Percentiles rank a stretch among this genome's conserved stretches.
These are phyloP conservation scores for Citrus inodora DNA, from an alignment of 345 rosid species.

Conservation along the genomic window DNA sequence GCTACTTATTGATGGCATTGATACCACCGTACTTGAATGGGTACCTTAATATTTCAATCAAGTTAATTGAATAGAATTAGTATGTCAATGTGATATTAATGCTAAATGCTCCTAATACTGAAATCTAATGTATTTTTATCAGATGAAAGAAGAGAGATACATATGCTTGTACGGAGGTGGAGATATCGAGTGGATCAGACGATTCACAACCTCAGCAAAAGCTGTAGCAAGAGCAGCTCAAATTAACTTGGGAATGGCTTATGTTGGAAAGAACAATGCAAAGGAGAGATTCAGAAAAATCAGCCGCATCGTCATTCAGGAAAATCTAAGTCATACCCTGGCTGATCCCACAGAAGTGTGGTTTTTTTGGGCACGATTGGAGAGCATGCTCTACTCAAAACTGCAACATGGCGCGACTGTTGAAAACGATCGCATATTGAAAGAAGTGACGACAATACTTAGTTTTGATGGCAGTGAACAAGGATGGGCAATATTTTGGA, in stretches of 20 bases:
- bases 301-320: not conserved
- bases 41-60: slow-evolving; percentile 14
- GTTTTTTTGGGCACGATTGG: slow-evolving; percentile 39
- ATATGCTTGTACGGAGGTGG: slow-evolving; percentile 39
- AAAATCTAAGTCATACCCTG: slow-evolving; percentile 22
- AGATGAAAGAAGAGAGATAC: slow-evolving; percentile 15
- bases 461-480: slow-evolving; percentile 29
- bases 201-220: slow-evolving; percentile 23
- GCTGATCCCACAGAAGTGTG: slow-evolving; percentile 2
- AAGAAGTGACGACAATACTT: slow-evolving; percentile 30
- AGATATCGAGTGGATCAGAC: slow-evolving; percentile 31
- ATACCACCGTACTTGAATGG: slow-evolving; percentile 19
- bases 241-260: slow-evolving; percentile 22
- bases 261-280: slow-evolving; percentile 33
- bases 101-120: not conserved
- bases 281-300: slow-evolving; percentile 11
- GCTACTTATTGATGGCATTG: slow-evolving; percentile 26
- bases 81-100: not conserved
- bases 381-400: slow-evolving; percentile 38
- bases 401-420: slow-evolving; percentile 17
- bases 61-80: not conserved
- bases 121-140: not conserved
- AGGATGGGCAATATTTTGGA: slow-evolving; percentile 35
- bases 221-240: slow-evolving; percentile 9
- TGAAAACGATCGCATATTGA: slow-evolving; percentile 23